Percentiles rank a stretch among this genome's conserved stretches.
Conservation (phyloP, 2,329 filamentous ascomycete species). For the Elsinoe necatrix region DNA sequence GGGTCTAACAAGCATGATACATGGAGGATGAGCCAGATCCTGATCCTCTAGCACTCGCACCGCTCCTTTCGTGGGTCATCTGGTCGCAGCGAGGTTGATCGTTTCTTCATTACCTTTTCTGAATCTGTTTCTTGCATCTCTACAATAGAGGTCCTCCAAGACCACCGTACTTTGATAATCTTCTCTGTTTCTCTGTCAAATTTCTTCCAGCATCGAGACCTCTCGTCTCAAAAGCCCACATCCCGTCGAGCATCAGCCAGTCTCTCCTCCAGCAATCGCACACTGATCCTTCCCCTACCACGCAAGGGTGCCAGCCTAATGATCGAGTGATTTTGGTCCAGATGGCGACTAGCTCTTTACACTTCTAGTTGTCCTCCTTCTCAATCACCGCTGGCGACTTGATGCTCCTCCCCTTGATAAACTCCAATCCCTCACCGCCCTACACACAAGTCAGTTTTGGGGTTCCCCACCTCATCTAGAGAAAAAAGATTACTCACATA, state of each 20-base stretch:
- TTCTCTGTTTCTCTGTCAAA: not conserved
- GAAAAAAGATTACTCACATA: constrained; percentile 63
- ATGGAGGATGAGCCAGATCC: too few species aligned
- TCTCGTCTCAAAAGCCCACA: not conserved
- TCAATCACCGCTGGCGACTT: constrained; percentile 58
- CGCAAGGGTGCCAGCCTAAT: not conserved
- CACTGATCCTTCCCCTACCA: not conserved
- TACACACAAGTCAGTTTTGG: constrained; percentile 25
- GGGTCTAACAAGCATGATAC: too few species aligned
- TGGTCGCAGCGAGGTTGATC: too few species aligned
- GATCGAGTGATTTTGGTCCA: too few species aligned
- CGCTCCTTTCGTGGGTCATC: too few species aligned
- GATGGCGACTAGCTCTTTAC: not conserved
- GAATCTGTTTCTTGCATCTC: not conserved
- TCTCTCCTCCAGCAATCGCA: not conserved
- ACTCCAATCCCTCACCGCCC: constrained; percentile 56
- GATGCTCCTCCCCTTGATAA: constrained; percentile 51
- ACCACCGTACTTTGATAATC: not conserved
- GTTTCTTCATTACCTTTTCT: not conserved
- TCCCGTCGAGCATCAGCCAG: not conserved
- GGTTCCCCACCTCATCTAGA: not conserved
- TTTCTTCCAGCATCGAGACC: not conserved
- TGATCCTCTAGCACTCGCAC: too few species aligned
- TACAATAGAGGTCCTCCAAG: not conserved
- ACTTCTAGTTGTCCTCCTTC: constrained; percentile 40